Conservation (phyloP, 345 rosid species). For the Populus simonii region DNA sequence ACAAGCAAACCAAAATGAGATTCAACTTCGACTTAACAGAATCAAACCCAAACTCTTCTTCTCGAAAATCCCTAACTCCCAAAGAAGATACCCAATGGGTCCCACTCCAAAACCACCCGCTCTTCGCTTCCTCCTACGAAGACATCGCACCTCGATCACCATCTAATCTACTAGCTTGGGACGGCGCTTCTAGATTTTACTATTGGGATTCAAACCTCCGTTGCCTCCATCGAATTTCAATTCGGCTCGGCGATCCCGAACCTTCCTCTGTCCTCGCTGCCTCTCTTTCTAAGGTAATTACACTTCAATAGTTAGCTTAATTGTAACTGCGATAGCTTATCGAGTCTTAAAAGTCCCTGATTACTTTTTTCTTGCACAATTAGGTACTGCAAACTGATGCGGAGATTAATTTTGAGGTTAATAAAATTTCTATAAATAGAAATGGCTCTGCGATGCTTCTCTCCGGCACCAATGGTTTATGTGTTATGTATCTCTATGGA, state of each 20-base stretch:
- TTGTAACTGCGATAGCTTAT: background rate
- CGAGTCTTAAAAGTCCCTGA: background rate
- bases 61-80: conserved; percentile 43
- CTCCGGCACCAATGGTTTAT: conserved; percentile 59
- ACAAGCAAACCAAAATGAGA: conserved; percentile 39
- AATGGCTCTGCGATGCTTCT: conserved; percentile 76
- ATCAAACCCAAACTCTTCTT: conserved; percentile 20
- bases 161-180: conserved; percentile 75
- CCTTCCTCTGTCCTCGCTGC: conserved; percentile 75
- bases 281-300: conserved; percentile 64
- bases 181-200: conserved; percentile 73
- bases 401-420: conserved; percentile 48
- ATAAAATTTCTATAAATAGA: conserved; percentile 72
- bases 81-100: conserved; percentile 64
- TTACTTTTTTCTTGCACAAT: background rate
- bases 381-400: conserved; percentile 72
- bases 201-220: conserved; percentile 60
- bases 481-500: conserved; percentile 77
- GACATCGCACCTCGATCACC: conserved; percentile 23
- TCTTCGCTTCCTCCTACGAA: conserved; percentile 42
- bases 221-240: conserved; percentile 71
- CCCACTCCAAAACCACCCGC: conserved; percentile 68
- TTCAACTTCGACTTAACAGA: conserved; percentile 50
- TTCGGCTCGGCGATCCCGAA: conserved; percentile 86
- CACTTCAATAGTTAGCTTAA: background rate